These are phyloP conservation scores for Arthroderma uncinatum DNA, from an alignment of 2,329 filamentous ascomycete species.

Conservation along the genomic window DNA sequence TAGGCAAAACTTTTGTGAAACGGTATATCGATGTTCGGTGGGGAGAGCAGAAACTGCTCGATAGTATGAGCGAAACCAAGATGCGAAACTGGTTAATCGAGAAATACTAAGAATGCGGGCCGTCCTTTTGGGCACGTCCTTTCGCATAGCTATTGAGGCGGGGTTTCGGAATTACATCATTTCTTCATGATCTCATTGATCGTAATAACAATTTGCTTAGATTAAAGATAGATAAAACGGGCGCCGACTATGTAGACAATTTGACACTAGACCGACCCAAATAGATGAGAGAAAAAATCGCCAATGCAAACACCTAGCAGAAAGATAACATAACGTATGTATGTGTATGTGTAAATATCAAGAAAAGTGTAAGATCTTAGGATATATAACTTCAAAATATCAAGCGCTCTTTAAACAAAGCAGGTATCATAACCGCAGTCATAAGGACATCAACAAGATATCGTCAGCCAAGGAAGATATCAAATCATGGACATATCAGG, in stretches of 20 bases:
- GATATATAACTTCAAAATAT: conserved; percentile 4
- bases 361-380: neutral
- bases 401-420: neutral
- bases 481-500: neutral
- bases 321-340: neutral
- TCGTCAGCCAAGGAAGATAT: conserved; percentile 5
- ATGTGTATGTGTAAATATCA: neutral
- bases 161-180: neutral
- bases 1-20: conserved; percentile 22
- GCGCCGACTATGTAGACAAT: neutral
- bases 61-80: conserved; percentile 23
- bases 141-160: neutral
- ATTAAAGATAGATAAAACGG: neutral
- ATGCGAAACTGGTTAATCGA: conserved; percentile 30
- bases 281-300: neutral
- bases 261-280: neutral
- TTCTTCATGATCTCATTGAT: neutral
- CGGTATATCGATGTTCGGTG: conserved; percentile 25
- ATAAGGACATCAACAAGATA: neutral
- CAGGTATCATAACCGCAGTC: neutral
- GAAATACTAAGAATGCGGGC: conserved; percentile 24
- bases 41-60: conserved; percentile 24
- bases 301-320: neutral
- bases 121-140: neutral
- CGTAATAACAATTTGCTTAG: neutral